These are phyloP conservation scores for Cutaneotrichosporon sp. DNA, from an alignment of 1,284 basidiomycete species.

Conservation along the genomic window DNA sequence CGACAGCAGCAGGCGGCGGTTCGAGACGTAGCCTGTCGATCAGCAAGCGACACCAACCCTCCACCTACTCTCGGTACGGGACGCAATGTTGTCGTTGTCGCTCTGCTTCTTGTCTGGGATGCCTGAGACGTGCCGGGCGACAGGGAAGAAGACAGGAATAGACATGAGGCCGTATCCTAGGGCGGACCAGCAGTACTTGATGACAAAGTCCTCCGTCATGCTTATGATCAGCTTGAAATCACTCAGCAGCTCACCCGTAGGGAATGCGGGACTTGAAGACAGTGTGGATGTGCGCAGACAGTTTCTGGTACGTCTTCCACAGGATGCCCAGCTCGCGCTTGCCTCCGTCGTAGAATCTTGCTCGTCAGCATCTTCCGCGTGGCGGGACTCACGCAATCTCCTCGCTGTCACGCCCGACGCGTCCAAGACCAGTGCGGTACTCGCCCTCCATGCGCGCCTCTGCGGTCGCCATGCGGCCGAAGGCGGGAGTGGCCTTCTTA, in stretches of 20 bases:
- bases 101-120: not conserved
- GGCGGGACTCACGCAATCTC: conserved; percentile 74
- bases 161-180: conserved; percentile 86
- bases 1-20: conserved; percentile 85
- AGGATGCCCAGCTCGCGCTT: conserved; percentile 80
- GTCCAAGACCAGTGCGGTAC: conserved; percentile 82
- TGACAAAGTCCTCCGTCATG: conserved; percentile 87
- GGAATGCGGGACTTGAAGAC: conserved; percentile 63
- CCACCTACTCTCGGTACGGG: conserved; percentile 65
- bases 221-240: conserved; percentile 62
- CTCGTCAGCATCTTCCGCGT: conserved; percentile 3
- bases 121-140: conserved; percentile 21
- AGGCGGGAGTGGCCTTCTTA: conserved; percentile 85
- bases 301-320: conserved; percentile 71
- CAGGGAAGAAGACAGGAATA: conserved; percentile 72
- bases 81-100: conserved; percentile 55
- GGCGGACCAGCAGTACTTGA: conserved; percentile 93
- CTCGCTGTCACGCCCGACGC: conserved; percentile 87
- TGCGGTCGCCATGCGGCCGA: conserved; percentile 85
- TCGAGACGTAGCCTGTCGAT: conserved; percentile 84
- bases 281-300: conserved; percentile 86
- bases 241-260: conserved; percentile 30
- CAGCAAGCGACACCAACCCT: not conserved
- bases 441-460: conserved; percentile 84
- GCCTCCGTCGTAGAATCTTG: conserved; percentile 90